Evolutionary conservation across 106 monocot genomes (phyloP), one percentile per base, ranked within the genome.

Genomic region (Dendrobium catenatum): DNA sequence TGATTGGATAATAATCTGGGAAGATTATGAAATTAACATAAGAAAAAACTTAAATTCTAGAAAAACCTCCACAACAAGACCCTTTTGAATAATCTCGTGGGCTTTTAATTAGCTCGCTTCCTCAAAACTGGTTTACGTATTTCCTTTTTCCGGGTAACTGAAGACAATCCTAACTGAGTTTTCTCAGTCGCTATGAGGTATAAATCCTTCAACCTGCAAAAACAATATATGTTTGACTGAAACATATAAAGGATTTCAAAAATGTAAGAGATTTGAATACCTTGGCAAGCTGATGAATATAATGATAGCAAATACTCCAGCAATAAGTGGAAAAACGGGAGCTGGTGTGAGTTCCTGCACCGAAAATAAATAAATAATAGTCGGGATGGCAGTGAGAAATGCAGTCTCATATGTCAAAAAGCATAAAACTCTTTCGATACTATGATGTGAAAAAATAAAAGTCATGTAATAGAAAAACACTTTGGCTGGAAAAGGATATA

Each of bases 231-330:
- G 26, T 15, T 26, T 49, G 51, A 78, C 13, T 5, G 17, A 59
- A 17, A 58, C 6, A 58, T 54, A 78, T 20, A 51, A 19, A 49
- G 5, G 79, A 29, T 42, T 44, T 0, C 18, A 22, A 1, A 47
- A 47, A 44, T 29, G 24, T 7, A 31, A 79, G 11, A 24, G 56
- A 61, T 83, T 40, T 2, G 54, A 73, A 74, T 76, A 94, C 94
- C 97, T 94, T 64, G 98, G 98, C 84, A 98, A 91, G 75, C 92
- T 93, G 91, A 98, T 85, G 51, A 93, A 91, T 18, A 95, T 66
- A 83, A 82, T 87, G 80, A 98, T 88, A 29, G 90, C 88, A 78
- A 89, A 86, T 46, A 95, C 76, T 55, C 92, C 98, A 49, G 89
- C 80, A 31, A 95, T 79, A 44, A 98, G 85, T 67, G 95, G 95